Evolutionary conservation across 805 yeast genomes (phyloP), one percentile per base, ranked within the genome.

Genomic region (Candida saitoana): DNA sequence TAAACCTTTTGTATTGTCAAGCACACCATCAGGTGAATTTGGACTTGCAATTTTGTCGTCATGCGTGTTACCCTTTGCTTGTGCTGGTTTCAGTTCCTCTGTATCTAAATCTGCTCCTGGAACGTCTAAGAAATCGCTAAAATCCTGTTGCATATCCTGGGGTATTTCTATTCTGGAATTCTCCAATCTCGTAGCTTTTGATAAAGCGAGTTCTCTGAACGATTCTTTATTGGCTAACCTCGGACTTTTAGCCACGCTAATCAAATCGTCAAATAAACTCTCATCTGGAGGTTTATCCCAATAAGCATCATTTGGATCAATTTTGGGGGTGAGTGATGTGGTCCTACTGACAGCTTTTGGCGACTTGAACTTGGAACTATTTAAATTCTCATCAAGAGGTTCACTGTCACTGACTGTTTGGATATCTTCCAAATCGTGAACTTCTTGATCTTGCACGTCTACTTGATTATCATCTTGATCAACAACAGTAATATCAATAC

Each of bases 271-370:
- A 7, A 43, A 33, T 19, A 55, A 46, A 27, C 49, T 51, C 9
- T 45, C 49, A 37, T 54, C 61, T 3, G 60, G 59, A 11, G 48
- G 39, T 36, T 53, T 51, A 19, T 52, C 39, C 59, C 56, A 55
- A 31, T 56, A 55, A n/a, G 49, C 56, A 38, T 51, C 56, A 39
- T 55, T 54, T 14, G 52, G 53, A 34, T 53, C 57, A 5, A 42
- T 33, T 31, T 43, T 19, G 5, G 37, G 24, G 12, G 25, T 19
- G 12, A 12, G 12, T 5, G 37, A 34, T 34, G 16, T 34, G 6
- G 20, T 16, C 6, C 8, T 32, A 9, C 16, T 29, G 5, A 6
- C 16, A 14, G n/a, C 5, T 29, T 14, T 9, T 29, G 5, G n/a
- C 16, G 32, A 29, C 6, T 6, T 7, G 27, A 11, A 22, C 11